Evolutionary conservation across 441 rosid species (phyloP).

Genomic region (Erodium chrysanthum): DNA sequence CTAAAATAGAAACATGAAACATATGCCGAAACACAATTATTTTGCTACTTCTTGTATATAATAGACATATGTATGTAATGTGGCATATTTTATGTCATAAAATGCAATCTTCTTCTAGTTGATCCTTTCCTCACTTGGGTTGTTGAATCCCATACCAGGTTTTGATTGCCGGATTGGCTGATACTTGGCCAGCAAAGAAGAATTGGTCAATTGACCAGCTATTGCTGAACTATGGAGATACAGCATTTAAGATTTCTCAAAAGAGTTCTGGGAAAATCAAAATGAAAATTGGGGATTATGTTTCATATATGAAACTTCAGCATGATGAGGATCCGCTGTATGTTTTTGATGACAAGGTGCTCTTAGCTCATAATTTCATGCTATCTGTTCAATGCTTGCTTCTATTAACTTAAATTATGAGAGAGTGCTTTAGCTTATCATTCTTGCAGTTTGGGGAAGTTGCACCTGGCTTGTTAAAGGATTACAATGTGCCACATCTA

Average conservation of each 20-base stretch:
- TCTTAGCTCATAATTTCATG: background rate
- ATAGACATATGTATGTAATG: background rate
- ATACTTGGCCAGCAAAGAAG: slow-evolving; percentile 80
- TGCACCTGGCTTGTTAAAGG: slow-evolving; percentile 68
- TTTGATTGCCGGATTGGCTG: slow-evolving; percentile 67
- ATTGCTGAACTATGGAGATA: slow-evolving; percentile 51
- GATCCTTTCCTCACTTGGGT: slow-evolving; percentile 12
- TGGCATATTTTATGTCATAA: slow-evolving; percentile 6
- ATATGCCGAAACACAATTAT: background rate
- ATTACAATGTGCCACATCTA: slow-evolving; percentile 65
- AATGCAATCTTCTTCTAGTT: slow-evolving; percentile 6
- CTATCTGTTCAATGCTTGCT: background rate
- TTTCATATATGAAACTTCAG: slow-evolving; percentile 61
- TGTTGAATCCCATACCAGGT: slow-evolving; percentile 37
- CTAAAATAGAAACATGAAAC: background rate
- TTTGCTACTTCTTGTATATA: background rate
- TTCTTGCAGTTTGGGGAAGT: slow-evolving; percentile 74
- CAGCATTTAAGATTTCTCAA: slow-evolving; percentile 71
- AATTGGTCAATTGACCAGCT: slow-evolving; percentile 73
- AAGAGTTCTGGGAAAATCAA: slow-evolving; percentile 51
- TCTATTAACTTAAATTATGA: background rate
- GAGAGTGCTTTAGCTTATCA: slow-evolving; percentile 5
- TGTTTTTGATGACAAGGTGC: slow-evolving; percentile 83
- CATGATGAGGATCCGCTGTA: slow-evolving; percentile 95
- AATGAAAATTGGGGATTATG: slow-evolving; percentile 77